phyloP scores from a whole-genome alignment of 192 early-diverging fungal genomes.

The Coemansia sp. region DNA sequence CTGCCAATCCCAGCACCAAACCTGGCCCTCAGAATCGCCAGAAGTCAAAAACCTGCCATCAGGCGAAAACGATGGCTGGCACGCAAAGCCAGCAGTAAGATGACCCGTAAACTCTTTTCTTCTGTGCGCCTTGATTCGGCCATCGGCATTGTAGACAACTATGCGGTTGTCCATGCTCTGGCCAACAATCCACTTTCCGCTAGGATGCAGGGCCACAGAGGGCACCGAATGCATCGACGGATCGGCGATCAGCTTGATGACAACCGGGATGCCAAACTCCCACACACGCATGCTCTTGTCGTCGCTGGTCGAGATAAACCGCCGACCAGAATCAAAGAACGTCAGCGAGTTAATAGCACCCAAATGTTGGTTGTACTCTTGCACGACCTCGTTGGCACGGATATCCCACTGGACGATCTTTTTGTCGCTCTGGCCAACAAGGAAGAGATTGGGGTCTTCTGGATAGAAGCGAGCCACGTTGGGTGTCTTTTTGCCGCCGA shows the following conservation, averaged over 20 bases:
- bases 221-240: conserved; percentile 97
- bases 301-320: conserved; percentile 94
- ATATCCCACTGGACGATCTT: conserved; percentile 88
- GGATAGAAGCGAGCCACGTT: conserved; percentile 93
- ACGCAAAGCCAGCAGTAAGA: conserved; percentile 94
- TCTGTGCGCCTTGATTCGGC: conserved; percentile 81
- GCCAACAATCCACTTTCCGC: conserved; percentile 90
- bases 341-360: conserved; percentile 96
- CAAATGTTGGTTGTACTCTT: conserved; percentile 97
- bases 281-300: conserved; percentile 97
- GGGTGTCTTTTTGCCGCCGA: conserved; percentile 67
- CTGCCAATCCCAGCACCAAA: conserved; percentile 99
- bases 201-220: conserved; percentile 83
- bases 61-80: conserved; percentile 89
- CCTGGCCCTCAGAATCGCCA: conserved; percentile 89
- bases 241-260: conserved; percentile 97
- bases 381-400: conserved; percentile 77
- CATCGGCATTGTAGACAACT: conserved; percentile 81
- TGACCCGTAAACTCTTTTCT: conserved; percentile 94
- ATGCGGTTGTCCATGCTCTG: conserved; percentile 97
- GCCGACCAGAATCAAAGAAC: conserved; percentile 90
- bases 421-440: conserved; percentile 91
- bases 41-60: conserved; percentile 85
- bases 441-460: conserved; percentile 82
- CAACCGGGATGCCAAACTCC: conserved; percentile 98